Evolutionary conservation across 805 yeast species (phyloP), one percentile per base, ranked within the genome.

Genomic region (Kodamaea laetipori): DNA sequence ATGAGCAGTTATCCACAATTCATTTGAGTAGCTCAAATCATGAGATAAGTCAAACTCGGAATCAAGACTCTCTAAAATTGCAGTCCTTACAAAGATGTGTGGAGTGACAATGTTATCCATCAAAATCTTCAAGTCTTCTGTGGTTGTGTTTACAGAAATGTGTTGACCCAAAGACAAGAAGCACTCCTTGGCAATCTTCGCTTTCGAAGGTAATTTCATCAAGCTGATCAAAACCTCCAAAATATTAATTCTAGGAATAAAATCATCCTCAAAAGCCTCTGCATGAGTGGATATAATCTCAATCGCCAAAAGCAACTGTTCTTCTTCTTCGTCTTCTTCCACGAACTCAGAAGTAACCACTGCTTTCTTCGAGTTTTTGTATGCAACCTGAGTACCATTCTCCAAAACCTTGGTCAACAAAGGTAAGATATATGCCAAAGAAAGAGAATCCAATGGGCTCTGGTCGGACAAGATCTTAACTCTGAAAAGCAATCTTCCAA

Each of bases 281-380:
- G 83, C 76, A 55, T 86, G 90, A 2, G 76, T 75, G 31, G 81
- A 72, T 43, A 92, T 70, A 31, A 90, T 81, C 55, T 87, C 95
- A 53, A 90, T 63, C 0, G 92, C 85, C 45, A 92, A 67, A 39
- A 86, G 63, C 39, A 90, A 68, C 54, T 87, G 92, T 59, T 90
- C 97, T 61, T 90, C 97, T 57, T 86, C 90, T n/a, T 82, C 82
- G 52, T 82, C 88, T 60, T 87, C 96, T 43, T 88, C 92, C 23
- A 77, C 77, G 59, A 83, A 86, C 54, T 87, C 95, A 2, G 82
- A 69, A 23, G 81, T 83, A 1, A 74, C 68, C 4, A 63, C 66
- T 39, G 63, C 58, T 55, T 80, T 82, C 35, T 70, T 72, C 2
- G 82, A 69, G 53, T 77, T 78, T 49, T 69, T 75, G 41, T 77